Evolutionary conservation across 306 rosid species (phyloP).

Genomic region (Astragalus glycyphyllos): DNA sequence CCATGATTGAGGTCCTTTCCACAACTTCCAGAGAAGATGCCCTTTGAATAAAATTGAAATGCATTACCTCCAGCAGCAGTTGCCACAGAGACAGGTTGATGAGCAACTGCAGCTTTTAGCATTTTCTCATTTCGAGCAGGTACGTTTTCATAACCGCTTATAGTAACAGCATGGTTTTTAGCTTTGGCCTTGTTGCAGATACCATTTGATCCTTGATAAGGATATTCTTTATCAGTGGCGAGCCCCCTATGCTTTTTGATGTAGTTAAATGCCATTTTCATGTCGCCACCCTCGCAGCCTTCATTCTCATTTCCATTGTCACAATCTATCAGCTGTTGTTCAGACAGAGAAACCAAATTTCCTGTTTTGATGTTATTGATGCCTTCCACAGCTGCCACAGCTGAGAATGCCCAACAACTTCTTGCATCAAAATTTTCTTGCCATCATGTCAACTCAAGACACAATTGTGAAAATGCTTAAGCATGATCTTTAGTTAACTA

Average conservation of each 20-base stretch:
- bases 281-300: conserved; percentile 75
- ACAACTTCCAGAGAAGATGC: conserved; percentile 61
- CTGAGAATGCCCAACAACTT: conserved; percentile 89
- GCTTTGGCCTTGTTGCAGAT: conserved; percentile 47
- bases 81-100: conserved; percentile 75
- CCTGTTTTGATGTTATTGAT: conserved; percentile 69
- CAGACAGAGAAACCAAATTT: conserved; percentile 64
- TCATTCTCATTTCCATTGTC: conserved; percentile 51
- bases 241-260: conserved; percentile 53
- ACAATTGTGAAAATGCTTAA: not conserved
- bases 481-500: conserved; percentile 8
- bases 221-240: conserved; percentile 55
- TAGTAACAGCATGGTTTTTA: conserved; percentile 37
- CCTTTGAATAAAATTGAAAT: conserved; percentile 68
- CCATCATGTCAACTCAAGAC: conserved; percentile 32
- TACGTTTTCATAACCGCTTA: conserved; percentile 62
- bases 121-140: conserved; percentile 57
- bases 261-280: conserved; percentile 68
- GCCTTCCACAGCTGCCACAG: conserved; percentile 86
- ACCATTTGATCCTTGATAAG: conserved; percentile 54
- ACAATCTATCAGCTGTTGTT: conserved; percentile 79
- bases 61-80: conserved; percentile 59
- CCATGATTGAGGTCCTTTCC: conserved; percentile 73
- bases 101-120: conserved; percentile 65
- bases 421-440: conserved; percentile 53